A percentile compares a stretch with the other conserved stretches of the same genome.
Conservation (phyloP, 2,329 filamentous ascomycete species). For the Fusarium mangiferae region DNA sequence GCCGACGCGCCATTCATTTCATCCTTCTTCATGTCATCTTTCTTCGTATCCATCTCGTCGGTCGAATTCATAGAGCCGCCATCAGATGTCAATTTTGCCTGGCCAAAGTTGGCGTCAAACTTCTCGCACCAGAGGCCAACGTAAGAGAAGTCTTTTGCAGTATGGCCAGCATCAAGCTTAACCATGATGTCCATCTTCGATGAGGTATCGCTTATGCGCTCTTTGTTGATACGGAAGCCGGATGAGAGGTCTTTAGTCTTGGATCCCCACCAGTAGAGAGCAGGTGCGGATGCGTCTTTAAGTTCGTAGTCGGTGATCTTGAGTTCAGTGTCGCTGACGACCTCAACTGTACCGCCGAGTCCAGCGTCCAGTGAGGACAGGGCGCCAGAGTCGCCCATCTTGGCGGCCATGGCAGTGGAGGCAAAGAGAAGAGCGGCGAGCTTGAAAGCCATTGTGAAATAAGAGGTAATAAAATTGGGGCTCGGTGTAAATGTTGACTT, state of each 20-base stretch:
- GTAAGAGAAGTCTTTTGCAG: not conserved
- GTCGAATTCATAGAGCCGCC: not conserved
- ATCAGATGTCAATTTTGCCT: not conserved
- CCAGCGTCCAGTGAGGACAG: not conserved
- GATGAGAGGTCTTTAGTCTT: not conserved
- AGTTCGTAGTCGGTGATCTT: not conserved
- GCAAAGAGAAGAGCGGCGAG: not conserved
- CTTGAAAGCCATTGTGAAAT: not conserved
- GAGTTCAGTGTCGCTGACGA: not conserved
- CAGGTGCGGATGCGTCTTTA: not conserved
- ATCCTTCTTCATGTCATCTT: not conserved
- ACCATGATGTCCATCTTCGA: not conserved
- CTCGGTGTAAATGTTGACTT: not conserved
- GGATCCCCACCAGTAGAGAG: conserved; percentile 5
- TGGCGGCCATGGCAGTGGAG: not conserved
- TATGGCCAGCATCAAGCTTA: not conserved
- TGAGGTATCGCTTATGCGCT: not conserved
- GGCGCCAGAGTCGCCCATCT: not conserved
- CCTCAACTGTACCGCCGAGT: not conserved
- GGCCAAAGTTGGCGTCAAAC: not conserved
- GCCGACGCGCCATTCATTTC: not conserved
- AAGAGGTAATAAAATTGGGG: not conserved
- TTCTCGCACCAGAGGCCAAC: not conserved
- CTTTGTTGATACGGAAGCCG: not conserved
- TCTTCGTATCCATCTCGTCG: not conserved